Percentiles rank a stretch among this genome's conserved stretches.
These are phyloP conservation scores for Rhododendron ferrugineum DNA, from an alignment of 148 eudicot genomes.

Conservation along the genomic window DNA sequence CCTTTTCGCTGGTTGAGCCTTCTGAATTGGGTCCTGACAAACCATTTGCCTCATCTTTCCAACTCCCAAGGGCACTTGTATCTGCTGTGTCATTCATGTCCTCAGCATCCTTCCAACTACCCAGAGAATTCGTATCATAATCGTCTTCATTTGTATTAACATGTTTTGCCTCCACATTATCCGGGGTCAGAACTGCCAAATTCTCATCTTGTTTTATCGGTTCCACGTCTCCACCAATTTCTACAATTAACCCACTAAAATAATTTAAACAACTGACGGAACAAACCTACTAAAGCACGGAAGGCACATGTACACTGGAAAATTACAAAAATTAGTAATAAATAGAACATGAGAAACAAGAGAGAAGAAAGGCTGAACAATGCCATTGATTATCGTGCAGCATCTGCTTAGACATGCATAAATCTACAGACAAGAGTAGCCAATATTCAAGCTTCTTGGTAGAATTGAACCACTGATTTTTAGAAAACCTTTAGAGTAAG, in stretches of 20 bases:
- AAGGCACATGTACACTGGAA: background rate
- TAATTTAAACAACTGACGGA: background rate
- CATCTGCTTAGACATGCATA: background rate
- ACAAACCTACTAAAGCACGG: background rate
- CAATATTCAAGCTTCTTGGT: background rate
- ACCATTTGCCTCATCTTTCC: slow-evolving; percentile 48
- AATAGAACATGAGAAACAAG: background rate
- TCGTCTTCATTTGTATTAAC: slow-evolving; percentile 19
- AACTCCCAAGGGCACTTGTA: slow-evolving; percentile 39
- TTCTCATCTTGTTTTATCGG: slow-evolving; percentile 15
- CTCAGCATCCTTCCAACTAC: slow-evolving; percentile 48
- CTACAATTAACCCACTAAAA: slow-evolving; percentile 21
- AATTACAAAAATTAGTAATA: background rate
- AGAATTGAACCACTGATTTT: background rate
- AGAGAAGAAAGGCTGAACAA: background rate
- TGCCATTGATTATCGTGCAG: background rate
- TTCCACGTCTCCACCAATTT: slow-evolving; percentile 15
- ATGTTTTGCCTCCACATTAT: slow-evolving; percentile 14
- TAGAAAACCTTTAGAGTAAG: background rate
- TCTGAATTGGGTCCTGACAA: slow-evolving; percentile 23
- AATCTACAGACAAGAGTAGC: background rate
- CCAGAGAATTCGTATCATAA: slow-evolving; percentile 46
- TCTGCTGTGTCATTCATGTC: slow-evolving; percentile 33
- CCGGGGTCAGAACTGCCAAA: slow-evolving; percentile 12
- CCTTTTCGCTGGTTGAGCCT: slow-evolving; percentile 24